Conservation (phyloP, 768 basidiomycete species). For the Fibroporia radiculosa region DNA sequence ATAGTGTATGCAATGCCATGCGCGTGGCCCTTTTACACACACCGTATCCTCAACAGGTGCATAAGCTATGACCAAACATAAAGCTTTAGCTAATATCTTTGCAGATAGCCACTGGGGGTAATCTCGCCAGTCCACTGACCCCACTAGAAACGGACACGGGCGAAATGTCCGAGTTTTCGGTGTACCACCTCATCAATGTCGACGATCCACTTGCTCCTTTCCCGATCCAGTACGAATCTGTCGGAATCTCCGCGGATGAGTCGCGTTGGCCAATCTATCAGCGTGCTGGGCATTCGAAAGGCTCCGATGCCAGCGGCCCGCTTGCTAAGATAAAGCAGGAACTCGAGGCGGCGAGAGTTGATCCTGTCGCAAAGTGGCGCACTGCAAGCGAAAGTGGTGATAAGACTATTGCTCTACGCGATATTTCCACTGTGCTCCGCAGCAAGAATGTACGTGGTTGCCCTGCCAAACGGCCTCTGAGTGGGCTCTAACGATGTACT, state of each 20-base stretch:
- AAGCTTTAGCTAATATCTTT: not conserved
- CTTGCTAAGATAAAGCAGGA: not conserved
- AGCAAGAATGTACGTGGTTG: not conserved
- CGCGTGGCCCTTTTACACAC: not conserved
- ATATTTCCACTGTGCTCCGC: not conserved
- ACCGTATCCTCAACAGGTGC: not conserved
- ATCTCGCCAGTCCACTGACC: not conserved
- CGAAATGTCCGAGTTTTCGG: not conserved
- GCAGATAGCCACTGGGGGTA: not conserved
- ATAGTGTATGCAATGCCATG: not conserved
- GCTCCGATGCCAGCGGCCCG: not conserved
- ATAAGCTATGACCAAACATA: not conserved
- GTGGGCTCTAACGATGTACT: not conserved
- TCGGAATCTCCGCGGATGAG: not conserved
- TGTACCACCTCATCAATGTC: conserved; percentile 1
- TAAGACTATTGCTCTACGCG: not conserved
- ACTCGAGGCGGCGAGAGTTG: not conserved
- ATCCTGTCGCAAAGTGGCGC: not conserved
- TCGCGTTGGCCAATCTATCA: not conserved
- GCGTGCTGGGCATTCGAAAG: not conserved
- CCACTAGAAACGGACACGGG: not conserved
- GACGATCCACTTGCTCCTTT: not conserved
- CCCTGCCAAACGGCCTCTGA: not conserved
- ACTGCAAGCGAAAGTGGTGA: not conserved
- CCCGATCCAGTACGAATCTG: not conserved